A percentile compares a stretch with the other conserved stretches of the same genome.
Conservation (phyloP, 2,329 filamentous ascomycete genomes). For the Allantophomopsis lycopodina region DNA sequence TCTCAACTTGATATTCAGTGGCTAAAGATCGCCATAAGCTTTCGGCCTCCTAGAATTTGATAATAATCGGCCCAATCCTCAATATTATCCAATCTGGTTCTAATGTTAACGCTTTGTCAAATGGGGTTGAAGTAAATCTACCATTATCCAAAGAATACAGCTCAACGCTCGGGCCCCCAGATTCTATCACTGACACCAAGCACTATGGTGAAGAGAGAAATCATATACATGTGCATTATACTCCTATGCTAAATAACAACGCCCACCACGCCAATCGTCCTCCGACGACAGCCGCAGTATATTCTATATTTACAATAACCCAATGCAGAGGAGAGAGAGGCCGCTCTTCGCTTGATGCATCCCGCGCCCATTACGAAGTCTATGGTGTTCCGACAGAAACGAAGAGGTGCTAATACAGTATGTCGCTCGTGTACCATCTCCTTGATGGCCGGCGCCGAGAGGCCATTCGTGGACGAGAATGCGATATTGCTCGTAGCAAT, state of each 20-base stretch:
- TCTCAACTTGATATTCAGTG: no score
- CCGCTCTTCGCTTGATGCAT: conserved; percentile 20
- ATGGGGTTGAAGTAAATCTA: no score
- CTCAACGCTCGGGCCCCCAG: no score
- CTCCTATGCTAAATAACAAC: conserved; percentile 8
- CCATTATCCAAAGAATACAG: no score
- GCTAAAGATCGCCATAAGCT: no score
- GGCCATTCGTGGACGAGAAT: conserved; percentile 2
- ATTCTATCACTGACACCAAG: neutral
- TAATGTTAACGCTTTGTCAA: no score
- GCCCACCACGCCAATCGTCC: conserved; percentile 10
- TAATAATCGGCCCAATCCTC: no score
- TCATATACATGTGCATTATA: conserved; percentile 8
- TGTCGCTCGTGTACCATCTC: neutral
- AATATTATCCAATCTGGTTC: no score
- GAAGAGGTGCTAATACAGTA: conserved; percentile 16
- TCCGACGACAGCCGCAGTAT: neutral
- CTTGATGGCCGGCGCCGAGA: no score
- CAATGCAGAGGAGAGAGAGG: conserved; percentile 20
- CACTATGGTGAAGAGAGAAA: neutral
- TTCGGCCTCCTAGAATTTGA: no score
- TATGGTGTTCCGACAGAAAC: conserved; percentile 16
- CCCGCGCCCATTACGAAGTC: conserved; percentile 15
- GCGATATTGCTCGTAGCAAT: conserved; percentile 4
- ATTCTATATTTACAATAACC: conserved; percentile 19